phyloP scores from a whole-genome alignment of 805 yeast genomes.

The Sugiyamaella qingdaonensis region DNA sequence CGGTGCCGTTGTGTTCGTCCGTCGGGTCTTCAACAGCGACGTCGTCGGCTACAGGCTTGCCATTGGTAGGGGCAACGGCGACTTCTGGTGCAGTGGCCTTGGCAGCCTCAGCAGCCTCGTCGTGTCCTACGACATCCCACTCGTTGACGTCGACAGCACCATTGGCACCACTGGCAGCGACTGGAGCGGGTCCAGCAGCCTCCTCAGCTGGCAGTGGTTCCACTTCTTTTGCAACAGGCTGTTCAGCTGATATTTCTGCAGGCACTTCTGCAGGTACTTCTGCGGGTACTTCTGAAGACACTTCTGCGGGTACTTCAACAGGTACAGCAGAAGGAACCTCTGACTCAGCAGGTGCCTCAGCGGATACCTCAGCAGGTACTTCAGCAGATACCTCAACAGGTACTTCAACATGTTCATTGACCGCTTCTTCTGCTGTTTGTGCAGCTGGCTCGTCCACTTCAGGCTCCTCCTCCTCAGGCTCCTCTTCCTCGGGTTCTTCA shows the following conservation, averaged over 20 bases:
- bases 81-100: background rate
- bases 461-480: slow-evolving; percentile 1
- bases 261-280: too few species aligned
- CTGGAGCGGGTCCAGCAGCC: background rate
- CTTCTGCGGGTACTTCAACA: background rate
- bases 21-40: background rate
- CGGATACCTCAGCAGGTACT: slow-evolving; percentile 5
- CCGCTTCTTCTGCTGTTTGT: slow-evolving; percentile 20
- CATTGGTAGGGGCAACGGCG: background rate
- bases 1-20: background rate
- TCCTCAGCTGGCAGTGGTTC: background rate
- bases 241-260: background rate
- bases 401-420: slow-evolving; percentile 20
- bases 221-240: background rate
- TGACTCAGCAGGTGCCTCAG: background rate
- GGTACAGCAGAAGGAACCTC: background rate
- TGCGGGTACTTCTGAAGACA: background rate
- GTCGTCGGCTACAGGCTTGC: background rate
- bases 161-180: slow-evolving; percentile 5
- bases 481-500: slow-evolving; percentile 5
- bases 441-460: background rate
- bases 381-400: slow-evolving; percentile 23
- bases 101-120: background rate
- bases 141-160: slow-evolving; percentile 12
- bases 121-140: slow-evolving; percentile 1